phyloP scores from a whole-genome alignment of 345 rosid species.

The Dovyalis caffra region DNA sequence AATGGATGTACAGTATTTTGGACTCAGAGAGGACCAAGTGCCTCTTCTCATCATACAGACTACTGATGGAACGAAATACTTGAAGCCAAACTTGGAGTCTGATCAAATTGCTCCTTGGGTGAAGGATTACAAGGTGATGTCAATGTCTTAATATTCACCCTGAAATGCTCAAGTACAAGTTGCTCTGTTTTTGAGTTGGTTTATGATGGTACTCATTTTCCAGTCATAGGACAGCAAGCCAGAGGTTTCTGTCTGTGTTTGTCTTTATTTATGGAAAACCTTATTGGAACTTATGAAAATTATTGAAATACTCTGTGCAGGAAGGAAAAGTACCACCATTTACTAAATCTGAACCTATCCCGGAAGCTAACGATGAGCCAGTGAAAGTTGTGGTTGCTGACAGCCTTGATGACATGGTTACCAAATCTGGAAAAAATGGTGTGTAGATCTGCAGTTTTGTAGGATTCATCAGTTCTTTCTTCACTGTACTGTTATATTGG shows the following conservation, averaged over 20 bases:
- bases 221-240: not conserved
- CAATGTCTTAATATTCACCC: not conserved
- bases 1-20: slow-evolving; percentile 72
- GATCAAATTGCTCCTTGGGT: slow-evolving; percentile 79
- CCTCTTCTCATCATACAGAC: slow-evolving; percentile 79
- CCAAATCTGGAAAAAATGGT: slow-evolving; percentile 91
- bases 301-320: slow-evolving; percentile 35
- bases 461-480: not conserved
- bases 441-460: not conserved
- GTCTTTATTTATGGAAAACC: not conserved
- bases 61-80: slow-evolving; percentile 64
- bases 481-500: not conserved
- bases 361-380: slow-evolving; percentile 76
- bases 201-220: not conserved
- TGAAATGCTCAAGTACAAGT: not conserved
- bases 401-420: slow-evolving; percentile 64
- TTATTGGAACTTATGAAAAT: not conserved
- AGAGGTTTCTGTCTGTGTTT: not conserved
- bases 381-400: slow-evolving; percentile 96
- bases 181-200: not conserved
- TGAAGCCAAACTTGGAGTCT: slow-evolving; percentile 64
- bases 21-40: slow-evolving; percentile 73
- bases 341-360: slow-evolving; percentile 88
- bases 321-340: slow-evolving; percentile 68
- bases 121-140: slow-evolving; percentile 72